A percentile compares a stretch with the other conserved stretches of the same genome.
Evolutionary conservation across 139 green algal species (phyloP).

Genomic region (Volvox africanus): DNA sequence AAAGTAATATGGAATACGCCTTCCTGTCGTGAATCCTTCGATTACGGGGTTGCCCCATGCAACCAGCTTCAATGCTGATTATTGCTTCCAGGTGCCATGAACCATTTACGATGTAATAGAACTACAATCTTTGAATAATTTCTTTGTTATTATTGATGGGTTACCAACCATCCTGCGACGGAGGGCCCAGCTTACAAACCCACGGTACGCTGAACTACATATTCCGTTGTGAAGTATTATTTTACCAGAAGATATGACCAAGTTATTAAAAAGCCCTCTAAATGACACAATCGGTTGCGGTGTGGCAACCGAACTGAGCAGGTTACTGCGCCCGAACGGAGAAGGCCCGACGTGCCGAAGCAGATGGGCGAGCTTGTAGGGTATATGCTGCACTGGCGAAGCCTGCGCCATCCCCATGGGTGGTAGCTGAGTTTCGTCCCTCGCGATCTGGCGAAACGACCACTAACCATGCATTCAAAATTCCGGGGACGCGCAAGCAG

Average conservation of each 20-base stretch:
- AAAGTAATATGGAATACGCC: too few relatives aligned
- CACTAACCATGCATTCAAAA: too few relatives aligned
- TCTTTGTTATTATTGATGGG: background rate
- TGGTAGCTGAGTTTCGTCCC: background rate
- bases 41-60: background rate
- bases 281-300: too few relatives aligned
- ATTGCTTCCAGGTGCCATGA: background rate
- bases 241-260: too few relatives aligned
- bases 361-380: background rate
- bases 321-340: background rate
- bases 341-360: background rate
- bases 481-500: too few relatives aligned
- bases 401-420: background rate
- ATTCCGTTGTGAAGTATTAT: too few relatives aligned
- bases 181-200: background rate
- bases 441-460: background rate
- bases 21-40: conserved; percentile 1
- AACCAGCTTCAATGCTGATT: background rate
- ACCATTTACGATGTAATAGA: background rate
- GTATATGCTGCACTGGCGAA: background rate
- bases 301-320: too few relatives aligned
- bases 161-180: background rate
- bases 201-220: background rate
- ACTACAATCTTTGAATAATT: too few relatives aligned
- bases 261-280: too few relatives aligned